A percentile compares a stretch with the other conserved stretches of the same genome.
Evolutionary conservation across 805 yeast genomes (phyloP).

Genomic region (Saccharomyces eubayanus): DNA sequence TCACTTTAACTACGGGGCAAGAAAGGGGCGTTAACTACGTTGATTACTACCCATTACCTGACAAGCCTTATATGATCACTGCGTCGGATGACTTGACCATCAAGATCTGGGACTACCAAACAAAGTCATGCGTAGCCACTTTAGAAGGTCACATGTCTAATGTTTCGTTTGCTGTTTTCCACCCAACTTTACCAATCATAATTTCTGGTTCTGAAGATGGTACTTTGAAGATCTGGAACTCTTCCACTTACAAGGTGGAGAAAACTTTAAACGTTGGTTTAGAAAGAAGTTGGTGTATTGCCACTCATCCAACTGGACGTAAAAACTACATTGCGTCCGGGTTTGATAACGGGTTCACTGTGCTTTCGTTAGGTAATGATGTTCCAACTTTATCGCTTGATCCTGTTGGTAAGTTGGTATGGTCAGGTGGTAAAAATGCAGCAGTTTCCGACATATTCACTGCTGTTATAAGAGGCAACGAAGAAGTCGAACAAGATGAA

Average conservation of each 20-base stretch:
- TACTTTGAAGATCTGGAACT: slow-evolving; percentile 88
- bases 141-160: slow-evolving; percentile 89
- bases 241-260: slow-evolving; percentile 88
- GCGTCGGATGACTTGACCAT: slow-evolving; percentile 85
- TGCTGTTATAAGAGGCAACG: slow-evolving; percentile 65
- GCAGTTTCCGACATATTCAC: slow-evolving; percentile 62
- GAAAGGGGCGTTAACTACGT: slow-evolving; percentile 92
- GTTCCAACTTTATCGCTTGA: slow-evolving; percentile 93
- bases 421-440: slow-evolving; percentile 68
- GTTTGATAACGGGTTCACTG: slow-evolving; percentile 89
- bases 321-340: slow-evolving; percentile 84
- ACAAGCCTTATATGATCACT: slow-evolving; percentile 90
- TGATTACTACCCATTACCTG: slow-evolving; percentile 94
- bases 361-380: slow-evolving; percentile 83
- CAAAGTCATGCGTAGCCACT: slow-evolving; percentile 90
- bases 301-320: slow-evolving; percentile 53
- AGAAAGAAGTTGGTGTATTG: slow-evolving; percentile 95
- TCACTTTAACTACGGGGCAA: slow-evolving; percentile 85
- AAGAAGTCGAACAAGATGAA: slow-evolving; percentile 72
- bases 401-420: slow-evolving; percentile 80
- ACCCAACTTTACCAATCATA: slow-evolving; percentile 92
- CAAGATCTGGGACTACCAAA: slow-evolving; percentile 94
- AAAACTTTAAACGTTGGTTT: slow-evolving; percentile 83
- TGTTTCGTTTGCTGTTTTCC: slow-evolving; percentile 95
- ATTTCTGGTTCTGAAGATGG: slow-evolving; percentile 97